Base-by-base conservation (phyloP, 495 filamentous ascomycete genomes). In the Penicillium longicatenatum region DNA sequence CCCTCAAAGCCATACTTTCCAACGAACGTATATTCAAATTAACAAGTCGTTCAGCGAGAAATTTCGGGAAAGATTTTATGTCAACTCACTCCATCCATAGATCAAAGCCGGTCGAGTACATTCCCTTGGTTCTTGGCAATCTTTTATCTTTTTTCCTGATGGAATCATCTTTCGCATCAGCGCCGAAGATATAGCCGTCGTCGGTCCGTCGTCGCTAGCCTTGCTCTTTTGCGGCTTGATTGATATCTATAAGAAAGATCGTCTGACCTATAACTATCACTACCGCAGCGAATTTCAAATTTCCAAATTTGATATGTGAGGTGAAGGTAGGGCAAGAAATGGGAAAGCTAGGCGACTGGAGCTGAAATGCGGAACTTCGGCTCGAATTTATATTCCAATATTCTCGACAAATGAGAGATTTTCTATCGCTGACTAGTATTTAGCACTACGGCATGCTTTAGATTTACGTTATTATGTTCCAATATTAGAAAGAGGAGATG, bases 101-200 rank as follows among this genome's bases (percentile, higher is more conserved):
- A 43, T 50, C 17, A 21, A 57, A 46, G 33, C n/a, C 24, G 4
- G 12, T 2, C 37, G 4, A 22, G 26, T 63, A 59, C 20, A 55
- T 56, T 33, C 12, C 58, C 52, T 63, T 63, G 10, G 56, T 56
- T 46, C 42, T 63, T 1, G 46, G 51, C 42, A 62, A 21, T 12
- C 60, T 63, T 54, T 63, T 62, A 21, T 63, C 1, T 37, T 37
- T 37, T 37, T 37, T 37, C 7, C 12, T 6, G 26, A 59, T 65
- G 16, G 58, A 7, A 30, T 65, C 62, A 12, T 61, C 26, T 5
- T 48, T 6, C 21, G 51, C 44, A 61, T 64, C 46, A 50, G 58
- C 58, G 46, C 62, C 48, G 47, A 61, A 61, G 47, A 65, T 43
- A 59, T 65, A 65, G 47, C 63, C 50, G 44, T 22, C 58, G 35